A percentile compares a stretch with the other conserved stretches of the same genome.
These are phyloP conservation scores for Anthracocystis panici-leucophaei DNA, from an alignment of 1,284 basidiomycete species.

Conservation along the genomic window DNA sequence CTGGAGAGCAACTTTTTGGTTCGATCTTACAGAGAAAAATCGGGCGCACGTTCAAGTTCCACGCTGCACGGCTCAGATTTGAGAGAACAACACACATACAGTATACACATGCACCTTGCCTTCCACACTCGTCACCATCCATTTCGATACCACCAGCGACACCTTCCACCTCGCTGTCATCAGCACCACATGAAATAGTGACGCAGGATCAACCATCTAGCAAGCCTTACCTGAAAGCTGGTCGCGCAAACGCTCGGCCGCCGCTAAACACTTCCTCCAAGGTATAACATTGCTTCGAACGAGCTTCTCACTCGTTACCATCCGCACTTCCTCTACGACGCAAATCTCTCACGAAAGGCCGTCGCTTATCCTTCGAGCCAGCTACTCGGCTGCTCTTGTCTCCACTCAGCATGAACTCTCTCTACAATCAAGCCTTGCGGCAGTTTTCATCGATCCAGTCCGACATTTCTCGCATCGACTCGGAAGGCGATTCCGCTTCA, in stretches of 20 bases:
- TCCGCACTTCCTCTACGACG: neutral
- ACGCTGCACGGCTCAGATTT: conserved; percentile 11
- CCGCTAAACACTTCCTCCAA: too few species aligned
- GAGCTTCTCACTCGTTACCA: neutral
- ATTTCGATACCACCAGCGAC: neutral
- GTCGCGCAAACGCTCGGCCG: too few species aligned
- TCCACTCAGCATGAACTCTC: conserved; percentile 58
- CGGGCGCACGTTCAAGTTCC: conserved; percentile 16
- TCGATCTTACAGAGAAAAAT: conserved; percentile 13
- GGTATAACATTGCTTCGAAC: too few species aligned
- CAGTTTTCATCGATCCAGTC: conserved; percentile 66
- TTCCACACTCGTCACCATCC: conserved; percentile 10
- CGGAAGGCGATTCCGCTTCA: conserved; percentile 30
- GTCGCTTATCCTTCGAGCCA: neutral
- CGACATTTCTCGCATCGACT: conserved; percentile 61
- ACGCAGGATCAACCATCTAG: neutral
- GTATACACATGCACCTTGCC: neutral
- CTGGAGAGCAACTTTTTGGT: neutral
- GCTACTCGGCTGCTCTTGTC: neutral
- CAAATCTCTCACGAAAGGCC: neutral
- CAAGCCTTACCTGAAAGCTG: too few species aligned
- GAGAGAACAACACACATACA: conserved; percentile 7
- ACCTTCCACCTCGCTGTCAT: too few species aligned
- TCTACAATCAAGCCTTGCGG: conserved; percentile 67
- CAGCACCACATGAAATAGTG: neutral